Base-by-base conservation (phyloP, 2,329 filamentous ascomycete species). In the Monosporascus ibericus region DNA sequence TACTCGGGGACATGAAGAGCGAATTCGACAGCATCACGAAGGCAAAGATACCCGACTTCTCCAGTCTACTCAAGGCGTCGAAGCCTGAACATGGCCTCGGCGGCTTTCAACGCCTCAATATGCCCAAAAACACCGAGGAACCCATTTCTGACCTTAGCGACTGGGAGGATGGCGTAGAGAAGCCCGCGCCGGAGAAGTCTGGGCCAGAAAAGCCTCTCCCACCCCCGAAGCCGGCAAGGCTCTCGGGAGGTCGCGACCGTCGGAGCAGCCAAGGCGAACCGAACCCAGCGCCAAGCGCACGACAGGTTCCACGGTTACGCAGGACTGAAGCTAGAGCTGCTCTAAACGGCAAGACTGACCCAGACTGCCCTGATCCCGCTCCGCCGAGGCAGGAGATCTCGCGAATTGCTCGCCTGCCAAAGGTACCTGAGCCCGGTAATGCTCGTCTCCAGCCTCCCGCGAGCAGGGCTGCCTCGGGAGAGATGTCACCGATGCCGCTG, bases 101-200 rank as follows among this genome's bases (percentile, higher is more conserved):
- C 39, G 47, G 37, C 24, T 46, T 52, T 39, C 52, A 56, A 17
- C 37, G 50, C 25, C 20, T 48, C 20, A 36, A 37, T 4, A 37
- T 51, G 20, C 44, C 55, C 14, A 27, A 56, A 20, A 22, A 48
- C n/a, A 44, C 34, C 9, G 30, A 47, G 4, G 74, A 74, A 9
- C 62, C 64, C 0, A 68, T 74, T 6, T 80, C 78, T 0, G 78
- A 80, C 38, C 68, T 80, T 18, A 79, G 77, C 49, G 77, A 81
- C 42, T 63, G 78, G n/a, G 79, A 81, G 46, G 75, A 81, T 1
- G 74, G 78, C 36, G 51, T 54, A 20, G 65, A 65, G 20, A 34
- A 34, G 30, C 30, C 9, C 2, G 30, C 11, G 30, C 30, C 30
- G 30, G 30, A 34, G 30, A 34, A 34, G 11, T 34, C 9, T 34